Percentiles rank a stretch among this genome's conserved stretches.
phyloP scores from a whole-genome alignment of 352 stramenopile genomes.

The Phytophthora kernoviae region DNA sequence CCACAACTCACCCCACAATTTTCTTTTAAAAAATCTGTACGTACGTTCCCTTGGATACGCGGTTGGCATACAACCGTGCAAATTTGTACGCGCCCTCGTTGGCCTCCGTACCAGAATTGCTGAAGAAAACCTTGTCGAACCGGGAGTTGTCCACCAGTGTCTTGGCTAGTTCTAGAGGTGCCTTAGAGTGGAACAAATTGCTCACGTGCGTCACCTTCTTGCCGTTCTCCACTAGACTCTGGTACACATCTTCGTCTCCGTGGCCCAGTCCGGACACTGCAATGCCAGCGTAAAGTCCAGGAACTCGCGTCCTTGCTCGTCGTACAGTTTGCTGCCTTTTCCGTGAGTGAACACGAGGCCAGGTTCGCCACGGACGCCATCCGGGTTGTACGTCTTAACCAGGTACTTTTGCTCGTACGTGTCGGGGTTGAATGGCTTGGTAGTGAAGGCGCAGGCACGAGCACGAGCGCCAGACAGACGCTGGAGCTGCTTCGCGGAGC shows the following conservation, averaged over 20 bases:
- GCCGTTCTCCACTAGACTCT: slow-evolving; percentile 61
- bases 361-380: slow-evolving; percentile 71
- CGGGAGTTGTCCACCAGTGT: slow-evolving; percentile 96
- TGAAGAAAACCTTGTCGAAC: slow-evolving; percentile 99
- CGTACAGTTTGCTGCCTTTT: slow-evolving; percentile 92
- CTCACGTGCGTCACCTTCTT: slow-evolving; percentile 94
- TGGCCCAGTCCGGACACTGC: slow-evolving; percentile 90
- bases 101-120: slow-evolving; percentile 94
- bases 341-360: slow-evolving; percentile 86
- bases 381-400: slow-evolving; percentile 80
- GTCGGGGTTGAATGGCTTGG: slow-evolving; percentile 53
- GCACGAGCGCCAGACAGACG: slow-evolving; percentile 8
- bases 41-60: slow-evolving; percentile 68
- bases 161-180: slow-evolving; percentile 93
- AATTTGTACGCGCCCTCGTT: slow-evolving; percentile 92
- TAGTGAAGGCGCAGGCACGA: slow-evolving; percentile 33
- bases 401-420: slow-evolving; percentile 84
- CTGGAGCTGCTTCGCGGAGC: slow-evolving; percentile 22
- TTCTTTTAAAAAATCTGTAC: slow-evolving; percentile 17
- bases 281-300: slow-evolving; percentile 97
- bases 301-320: slow-evolving; percentile 79
- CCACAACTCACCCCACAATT: slow-evolving; percentile 8
- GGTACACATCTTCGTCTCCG: slow-evolving; percentile 86
- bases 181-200: slow-evolving; percentile 97
- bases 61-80: slow-evolving; percentile 77